Evolutionary conservation across 371 early-diverging fungal species (phyloP), one percentile per base, ranked within the genome.

Genomic region (Phascolomyces articulosus): DNA sequence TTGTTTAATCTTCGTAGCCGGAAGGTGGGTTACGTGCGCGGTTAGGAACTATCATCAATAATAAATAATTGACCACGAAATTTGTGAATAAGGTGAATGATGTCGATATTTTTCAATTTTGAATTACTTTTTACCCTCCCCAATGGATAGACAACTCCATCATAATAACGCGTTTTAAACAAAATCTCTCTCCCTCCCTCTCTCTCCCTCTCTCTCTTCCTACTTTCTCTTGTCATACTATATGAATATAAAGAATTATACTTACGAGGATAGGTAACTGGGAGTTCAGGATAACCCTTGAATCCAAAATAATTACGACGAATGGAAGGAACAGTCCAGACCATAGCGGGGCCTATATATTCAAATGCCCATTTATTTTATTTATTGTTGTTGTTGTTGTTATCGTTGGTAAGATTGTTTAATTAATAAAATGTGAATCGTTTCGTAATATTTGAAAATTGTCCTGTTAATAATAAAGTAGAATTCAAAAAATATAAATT

Each of bases 251-350:
- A 34, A 34, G 6, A 34, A n/a, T n/a, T 34, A 34, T 60, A 72
- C 80, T 1, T 77, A 81, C 82, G 65, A 69, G 82, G 82, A 66
- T 81, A 81, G 48, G 79, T 78, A 24, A 78, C 40, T 48, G 82
- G 82, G 55, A 81, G 73, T 29, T 62, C 62, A 51, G 68, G 75
- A 49, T 74, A 63, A 27, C 79, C 77, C 72, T 81, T 76, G 74
- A 70, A 81, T 16, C 82, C 82, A 65, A 81, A 77, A 62, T 75
- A 81, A 44, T 81, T 71, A 62, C 82, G 82, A 66, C 82, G 77
- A 27, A 78, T 63, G 59, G 66, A 69, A 54, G 82, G 82, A 20
- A 81, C 82, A 55, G 79, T 78, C 68, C 67, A 75, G 11, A 81
- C 82, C 79, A 81, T 74, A 51, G 74, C 67, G 60, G 82, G 82